Evolutionary conservation across 768 basidiomycete species (phyloP).

Genomic region (Thelephora aurantiotincta): DNA sequence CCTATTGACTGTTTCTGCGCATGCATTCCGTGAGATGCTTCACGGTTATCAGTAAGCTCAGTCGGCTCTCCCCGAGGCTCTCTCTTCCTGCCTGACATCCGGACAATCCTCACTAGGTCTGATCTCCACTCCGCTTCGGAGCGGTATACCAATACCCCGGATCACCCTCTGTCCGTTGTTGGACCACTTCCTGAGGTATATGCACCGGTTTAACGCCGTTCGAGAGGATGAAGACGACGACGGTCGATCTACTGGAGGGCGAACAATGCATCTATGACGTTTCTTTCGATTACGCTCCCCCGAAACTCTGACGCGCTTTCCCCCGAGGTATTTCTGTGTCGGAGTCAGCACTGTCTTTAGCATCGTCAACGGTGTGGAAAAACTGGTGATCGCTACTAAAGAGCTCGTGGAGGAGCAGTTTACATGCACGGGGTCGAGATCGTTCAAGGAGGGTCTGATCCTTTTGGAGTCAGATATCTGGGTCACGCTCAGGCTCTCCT

Average conservation of each 20-base stretch:
- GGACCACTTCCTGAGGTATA: conserved; percentile 28
- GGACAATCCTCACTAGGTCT: no score
- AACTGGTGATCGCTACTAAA: conserved; percentile 69
- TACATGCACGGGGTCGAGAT: conserved; percentile 70
- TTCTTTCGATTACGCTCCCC: conserved; percentile 1
- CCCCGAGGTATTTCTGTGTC: conserved; percentile 48
- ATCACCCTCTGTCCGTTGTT: conserved; percentile 67
- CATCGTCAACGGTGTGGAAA: conserved; percentile 61
- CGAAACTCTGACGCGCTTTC: neutral
- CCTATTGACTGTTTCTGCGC: no score
- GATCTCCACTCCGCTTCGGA: conserved; percentile 62
- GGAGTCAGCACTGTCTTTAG: conserved; percentile 57
- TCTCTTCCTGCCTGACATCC: no score
- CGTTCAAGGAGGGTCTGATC: no score
- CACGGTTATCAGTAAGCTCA: no score
- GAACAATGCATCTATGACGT: conserved; percentile 62
- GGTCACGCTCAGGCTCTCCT: no score
- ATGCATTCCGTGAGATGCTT: no score
- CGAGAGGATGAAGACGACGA: conserved; percentile 55
- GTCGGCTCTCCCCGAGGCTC: no score
- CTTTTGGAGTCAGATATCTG: no score
- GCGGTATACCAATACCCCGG: conserved; percentile 66
- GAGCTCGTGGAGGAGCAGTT: conserved; percentile 78
- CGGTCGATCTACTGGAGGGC: conserved; percentile 58
- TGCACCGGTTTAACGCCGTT: conserved; percentile 52